Evolutionary conservation across 768 basidiomycete species (phyloP), one percentile per base, ranked within the genome.

Genomic region (Suillus alpinus): DNA sequence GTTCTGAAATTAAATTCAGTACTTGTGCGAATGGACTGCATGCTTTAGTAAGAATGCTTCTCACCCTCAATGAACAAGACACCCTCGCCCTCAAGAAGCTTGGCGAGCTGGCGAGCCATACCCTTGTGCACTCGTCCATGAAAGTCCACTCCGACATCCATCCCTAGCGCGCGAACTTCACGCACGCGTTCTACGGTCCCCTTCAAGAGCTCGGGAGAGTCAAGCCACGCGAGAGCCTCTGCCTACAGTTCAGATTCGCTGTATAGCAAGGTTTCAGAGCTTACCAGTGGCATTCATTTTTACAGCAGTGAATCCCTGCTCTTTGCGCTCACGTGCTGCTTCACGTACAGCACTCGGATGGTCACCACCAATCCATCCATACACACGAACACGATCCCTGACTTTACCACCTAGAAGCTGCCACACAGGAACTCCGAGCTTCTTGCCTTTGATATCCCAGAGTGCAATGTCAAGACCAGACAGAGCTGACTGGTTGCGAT

Each of bases 381-480:
- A 86, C 6, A 86, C 85, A 59, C 78, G 79, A 55, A 85, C 73
- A 34, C 78, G 75, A 66, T 87, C 82, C 53, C 88, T 80, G 20
- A 89, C 85, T 68, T 84, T 85, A 5, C 88, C 89, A 8, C 88
- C 89, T 6, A 89, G 79, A 0, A 91, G 76, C 70, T 87, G 81
- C 80, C 83, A 88, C 1, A 88, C 73, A 0, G 81, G 82, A 10
- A 81, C 88, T 37, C 86, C 86, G 2, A 89, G 79, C 37, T 83
- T 85, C 73, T 88, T 89, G n/a, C 89, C 89, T 65, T 89, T 89
- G 73, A 91, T 87, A 66, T 90, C 89, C 89, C 89, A 82, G 1
- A 91, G 75, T 0, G 87, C 86, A 60, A 90, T 89, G 70, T 89
- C 86, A 34, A 89, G 71, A 0, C 86, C 86, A 2, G 84, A 82